phyloP scores from a whole-genome alignment of 2,329 filamentous ascomycete genomes.

The Ascosphaera apis region DNA sequence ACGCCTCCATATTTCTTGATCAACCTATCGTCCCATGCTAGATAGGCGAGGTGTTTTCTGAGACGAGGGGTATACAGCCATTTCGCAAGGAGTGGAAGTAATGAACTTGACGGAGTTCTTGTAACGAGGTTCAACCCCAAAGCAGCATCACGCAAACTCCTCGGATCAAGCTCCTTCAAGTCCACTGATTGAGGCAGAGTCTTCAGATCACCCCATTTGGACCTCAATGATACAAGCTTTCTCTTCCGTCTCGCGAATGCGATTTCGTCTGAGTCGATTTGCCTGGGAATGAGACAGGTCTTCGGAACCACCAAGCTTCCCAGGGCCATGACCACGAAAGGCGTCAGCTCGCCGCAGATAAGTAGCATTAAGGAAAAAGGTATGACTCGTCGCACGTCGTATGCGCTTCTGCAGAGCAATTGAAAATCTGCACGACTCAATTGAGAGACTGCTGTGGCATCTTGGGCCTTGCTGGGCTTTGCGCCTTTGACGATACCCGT shows the following conservation, averaged over 20 bases:
- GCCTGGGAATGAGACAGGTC: conserved; percentile 61
- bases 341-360: conserved; percentile 68
- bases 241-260: background rate
- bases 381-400: conserved; percentile 58
- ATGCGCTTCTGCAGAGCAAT: conserved; percentile 40
- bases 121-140: background rate
- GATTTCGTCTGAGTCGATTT: conserved; percentile 25
- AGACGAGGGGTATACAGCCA: conserved; percentile 32
- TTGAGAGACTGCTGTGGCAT: conserved; percentile 4
- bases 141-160: background rate
- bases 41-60: conserved; percentile 32
- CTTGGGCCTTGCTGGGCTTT: too few relatives aligned
- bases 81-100: conserved; percentile 6
- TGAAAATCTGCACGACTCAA: conserved; percentile 47
- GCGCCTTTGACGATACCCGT: background rate
- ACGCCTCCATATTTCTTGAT: conserved; percentile 41
- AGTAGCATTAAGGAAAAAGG: conserved; percentile 54
- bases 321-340: conserved; percentile 50
- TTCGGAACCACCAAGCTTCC: conserved; percentile 48
- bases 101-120: conserved; percentile 18
- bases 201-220: background rate
- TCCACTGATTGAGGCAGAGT: background rate
- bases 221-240: background rate
- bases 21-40: conserved; percentile 48
- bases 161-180: background rate